Evolutionary conservation across 2,329 filamentous ascomycete species (phyloP).

Genomic region (Magnaporthiopsis poae): DNA sequence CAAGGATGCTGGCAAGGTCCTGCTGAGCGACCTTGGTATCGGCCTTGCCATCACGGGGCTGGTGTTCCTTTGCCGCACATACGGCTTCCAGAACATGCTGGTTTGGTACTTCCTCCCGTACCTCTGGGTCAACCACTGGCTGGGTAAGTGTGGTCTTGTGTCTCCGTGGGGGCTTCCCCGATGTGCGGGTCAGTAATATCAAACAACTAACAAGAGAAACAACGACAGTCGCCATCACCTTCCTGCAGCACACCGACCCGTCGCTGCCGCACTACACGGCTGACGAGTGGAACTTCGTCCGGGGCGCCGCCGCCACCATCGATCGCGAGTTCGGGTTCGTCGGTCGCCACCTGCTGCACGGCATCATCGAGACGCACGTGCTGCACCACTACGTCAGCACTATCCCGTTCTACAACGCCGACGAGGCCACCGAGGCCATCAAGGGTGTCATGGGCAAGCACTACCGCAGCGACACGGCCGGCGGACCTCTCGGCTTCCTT

Average conservation of each 20-base stretch:
- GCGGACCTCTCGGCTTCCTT: slow-evolving; percentile 73
- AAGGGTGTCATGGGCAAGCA: slow-evolving; percentile 89
- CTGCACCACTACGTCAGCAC: slow-evolving; percentile 93
- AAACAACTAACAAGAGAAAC: neutral
- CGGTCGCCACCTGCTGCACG: slow-evolving; percentile 78
- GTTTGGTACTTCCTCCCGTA: slow-evolving; percentile 96
- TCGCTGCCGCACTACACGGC: slow-evolving; percentile 81
- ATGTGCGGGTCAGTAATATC: too few species aligned
- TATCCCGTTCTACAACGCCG: slow-evolving; percentile 50
- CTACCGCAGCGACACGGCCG: slow-evolving; percentile 75
- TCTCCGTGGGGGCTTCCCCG: neutral
- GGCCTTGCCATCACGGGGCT: slow-evolving; percentile 52
- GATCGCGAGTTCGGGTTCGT: slow-evolving; percentile 96
- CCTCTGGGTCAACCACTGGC: slow-evolving; percentile 98
- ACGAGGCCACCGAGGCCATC: slow-evolving; percentile 19
- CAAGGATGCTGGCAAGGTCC: slow-evolving; percentile 78
- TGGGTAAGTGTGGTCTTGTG: slow-evolving; percentile 55
- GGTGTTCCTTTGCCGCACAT: slow-evolving; percentile 61
- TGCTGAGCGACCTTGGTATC: slow-evolving; percentile 77
- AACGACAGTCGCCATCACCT: slow-evolving; percentile 77
- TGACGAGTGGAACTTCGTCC: slow-evolving; percentile 80
- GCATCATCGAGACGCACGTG: slow-evolving; percentile 93
- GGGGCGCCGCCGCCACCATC: slow-evolving; percentile 86
- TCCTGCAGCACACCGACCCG: slow-evolving; percentile 91
- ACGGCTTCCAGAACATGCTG: slow-evolving; percentile 74